Base-by-base conservation (phyloP, 257 asterid species). In the Prunella vulgaris region DNA sequence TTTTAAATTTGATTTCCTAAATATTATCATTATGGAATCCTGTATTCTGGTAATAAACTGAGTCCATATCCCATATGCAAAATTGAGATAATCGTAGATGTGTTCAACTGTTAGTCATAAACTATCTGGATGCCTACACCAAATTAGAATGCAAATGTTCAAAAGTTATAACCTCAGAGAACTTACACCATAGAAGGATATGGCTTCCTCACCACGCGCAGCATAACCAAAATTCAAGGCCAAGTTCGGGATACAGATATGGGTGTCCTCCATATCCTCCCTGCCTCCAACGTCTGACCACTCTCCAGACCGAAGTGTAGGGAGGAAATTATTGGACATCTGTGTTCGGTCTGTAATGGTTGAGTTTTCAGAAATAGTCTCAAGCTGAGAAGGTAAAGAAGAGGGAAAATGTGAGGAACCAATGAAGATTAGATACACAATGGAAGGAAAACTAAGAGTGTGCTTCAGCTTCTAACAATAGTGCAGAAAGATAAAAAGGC, bases 131-230 rank as follows among this genome's bases (percentile, higher is more conserved):
- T 59, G 27, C 30, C 24, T 13, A 40, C 7, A 60, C n/a, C 44
- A 49, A 48, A 61, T 14, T 3, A 0, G 67, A 51, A 51, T 49
- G 56, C 53, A 30, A 53, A 68, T 61, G 49, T 20, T 71, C 28
- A 22, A 56, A 59, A 49, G 18, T 2, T 10, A 68, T 33, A 81
- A 78, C 84, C 67, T 62, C 40, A 68, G 76, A 78, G 82, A 79
- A 87, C 96, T 87, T 88, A 92, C 98, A 12, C 98, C 98, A 81
- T 90, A 92, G 82, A 90, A 87, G 72, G 98, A 92, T 83, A 92
- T 75, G 74, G 85, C 85, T 73, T 92, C 97, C 65, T 80, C 84
- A 56, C 85, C 87, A 76, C 82, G 59, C 70, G 62, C 76, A 75
- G 81, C 32, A 60, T 32, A 21, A 66, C 90, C 94, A 52, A 80